Evolutionary conservation across 2,329 filamentous ascomycete genomes (phyloP).

Genomic region (Clarireedia monteithiana): DNA sequence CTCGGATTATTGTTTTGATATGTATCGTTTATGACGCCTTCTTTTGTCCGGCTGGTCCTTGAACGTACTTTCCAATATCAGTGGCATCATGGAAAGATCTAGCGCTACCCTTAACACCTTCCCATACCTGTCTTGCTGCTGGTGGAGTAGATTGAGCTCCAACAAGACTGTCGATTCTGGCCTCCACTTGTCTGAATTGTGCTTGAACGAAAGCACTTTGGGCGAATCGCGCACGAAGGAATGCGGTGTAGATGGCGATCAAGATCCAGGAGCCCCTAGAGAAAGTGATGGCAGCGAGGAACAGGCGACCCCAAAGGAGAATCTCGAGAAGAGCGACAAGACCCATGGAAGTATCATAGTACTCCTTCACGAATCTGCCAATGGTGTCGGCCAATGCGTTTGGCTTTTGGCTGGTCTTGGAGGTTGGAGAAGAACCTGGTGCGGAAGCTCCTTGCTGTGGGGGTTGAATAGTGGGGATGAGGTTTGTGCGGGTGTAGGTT

Average conservation of each 20-base stretch:
- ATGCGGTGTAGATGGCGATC: constrained; percentile 76
- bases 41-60: constrained; percentile 51
- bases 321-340: constrained; percentile 87
- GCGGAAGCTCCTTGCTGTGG: constrained; percentile 46
- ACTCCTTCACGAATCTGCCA: constrained; percentile 90
- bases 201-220: constrained; percentile 92
- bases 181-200: constrained; percentile 64
- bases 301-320: constrained; percentile 72
- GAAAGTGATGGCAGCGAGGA: constrained; percentile 79
- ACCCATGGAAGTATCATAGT: constrained; percentile 95
- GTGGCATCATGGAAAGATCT: constrained; percentile 73
- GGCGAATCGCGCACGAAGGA: constrained; percentile 81
- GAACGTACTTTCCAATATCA: constrained; percentile 66
- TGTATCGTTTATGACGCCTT: constrained; percentile 37
- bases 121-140: constrained; percentile 71
- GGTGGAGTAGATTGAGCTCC: constrained; percentile 84
- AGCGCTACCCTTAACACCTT: constrained; percentile 62
- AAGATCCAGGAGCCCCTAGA: constrained; percentile 87
- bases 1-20: neutral
- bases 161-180: constrained; percentile 71
- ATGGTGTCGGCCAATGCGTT: constrained; percentile 69
- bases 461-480: constrained; percentile 80
- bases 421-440: constrained; percentile 45
- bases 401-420: constrained; percentile 45
- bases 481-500: constrained; percentile 88